phyloP scores from a whole-genome alignment of 345 rosid genomes.

The Reutealis trisperma region DNA sequence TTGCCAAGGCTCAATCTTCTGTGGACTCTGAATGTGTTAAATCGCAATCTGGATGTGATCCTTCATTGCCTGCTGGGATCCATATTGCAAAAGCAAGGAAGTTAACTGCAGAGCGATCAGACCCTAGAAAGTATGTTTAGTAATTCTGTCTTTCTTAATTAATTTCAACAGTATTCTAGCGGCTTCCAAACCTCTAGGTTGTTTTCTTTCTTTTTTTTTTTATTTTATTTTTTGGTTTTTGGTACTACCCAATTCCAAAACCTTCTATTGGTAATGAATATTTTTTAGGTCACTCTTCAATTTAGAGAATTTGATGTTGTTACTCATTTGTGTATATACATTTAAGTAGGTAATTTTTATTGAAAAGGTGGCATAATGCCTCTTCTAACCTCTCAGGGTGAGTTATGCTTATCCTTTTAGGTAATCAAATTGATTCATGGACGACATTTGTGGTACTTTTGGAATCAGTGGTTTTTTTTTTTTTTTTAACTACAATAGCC shows the following conservation, averaged over 20 bases:
- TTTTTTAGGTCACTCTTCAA: not conserved
- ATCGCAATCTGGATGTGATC: conserved; percentile 21
- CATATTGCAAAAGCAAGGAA: conserved; percentile 36
- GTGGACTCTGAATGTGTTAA: conserved; percentile 30
- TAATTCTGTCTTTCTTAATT: not conserved
- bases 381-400: not conserved
- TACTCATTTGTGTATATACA: not conserved
- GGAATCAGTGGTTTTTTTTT: too few species aligned
- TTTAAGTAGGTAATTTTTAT: not conserved
- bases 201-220: not conserved
- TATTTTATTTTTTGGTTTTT: too few species aligned
- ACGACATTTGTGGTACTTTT: too few species aligned
- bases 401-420: not conserved
- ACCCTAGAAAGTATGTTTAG: conserved; percentile 20
- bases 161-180: not conserved
- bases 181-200: not conserved
- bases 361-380: not conserved
- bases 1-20: conserved; percentile 27
- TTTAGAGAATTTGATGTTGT: not conserved
- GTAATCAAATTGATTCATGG: not conserved
- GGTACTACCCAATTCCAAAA: not conserved
- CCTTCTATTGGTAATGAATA: not conserved
- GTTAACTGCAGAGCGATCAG: conserved; percentile 23
- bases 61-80: conserved; percentile 20
- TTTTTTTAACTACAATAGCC: too few species aligned